phyloP scores from a whole-genome alignment of 2,329 filamentous ascomycete genomes.

The Ophiostoma perfectum region DNA sequence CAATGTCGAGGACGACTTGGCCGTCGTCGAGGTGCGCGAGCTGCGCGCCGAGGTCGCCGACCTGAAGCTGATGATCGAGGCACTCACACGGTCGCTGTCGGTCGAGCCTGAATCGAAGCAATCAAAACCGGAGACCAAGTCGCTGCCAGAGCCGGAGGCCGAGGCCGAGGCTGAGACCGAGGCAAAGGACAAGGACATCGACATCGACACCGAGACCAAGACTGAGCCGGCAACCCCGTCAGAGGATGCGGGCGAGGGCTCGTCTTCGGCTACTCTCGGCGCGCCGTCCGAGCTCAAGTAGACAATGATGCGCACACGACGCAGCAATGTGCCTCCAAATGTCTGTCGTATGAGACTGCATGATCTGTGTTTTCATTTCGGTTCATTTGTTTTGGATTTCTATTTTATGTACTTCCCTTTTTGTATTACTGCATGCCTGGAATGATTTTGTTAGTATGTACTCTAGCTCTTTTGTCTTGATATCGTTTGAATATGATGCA shows the following conservation, averaged over 20 bases:
- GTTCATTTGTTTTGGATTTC: too few species aligned
- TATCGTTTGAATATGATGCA: too few species aligned
- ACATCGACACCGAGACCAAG: not conserved
- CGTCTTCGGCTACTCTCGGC: not conserved
- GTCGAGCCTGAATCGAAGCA: not conserved
- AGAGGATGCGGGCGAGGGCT: constrained; percentile 8
- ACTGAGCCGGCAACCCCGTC: not conserved
- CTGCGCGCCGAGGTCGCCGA: constrained; percentile 54
- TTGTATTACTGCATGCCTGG: too few species aligned
- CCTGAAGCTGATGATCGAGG: constrained; percentile 45
- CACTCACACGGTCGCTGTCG: constrained; percentile 19
- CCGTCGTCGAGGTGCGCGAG: constrained; percentile 62
- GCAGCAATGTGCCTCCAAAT: too few species aligned
- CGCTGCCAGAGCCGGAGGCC: not conserved
- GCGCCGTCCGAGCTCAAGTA: constrained; percentile 4
- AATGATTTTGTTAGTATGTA: too few species aligned
- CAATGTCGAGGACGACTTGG: constrained; percentile 73
- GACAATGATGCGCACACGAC: too few species aligned
- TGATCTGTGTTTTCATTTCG: too few species aligned
- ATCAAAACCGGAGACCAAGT: not conserved
- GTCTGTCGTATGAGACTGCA: too few species aligned
- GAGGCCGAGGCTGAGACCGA: not conserved
- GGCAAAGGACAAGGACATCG: not conserved
- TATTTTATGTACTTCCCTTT: too few species aligned
- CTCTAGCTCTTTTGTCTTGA: too few species aligned